These are phyloP conservation scores for Tuber magnatum DNA, from an alignment of 495 filamentous ascomycete genomes.

Conservation along the genomic window DNA sequence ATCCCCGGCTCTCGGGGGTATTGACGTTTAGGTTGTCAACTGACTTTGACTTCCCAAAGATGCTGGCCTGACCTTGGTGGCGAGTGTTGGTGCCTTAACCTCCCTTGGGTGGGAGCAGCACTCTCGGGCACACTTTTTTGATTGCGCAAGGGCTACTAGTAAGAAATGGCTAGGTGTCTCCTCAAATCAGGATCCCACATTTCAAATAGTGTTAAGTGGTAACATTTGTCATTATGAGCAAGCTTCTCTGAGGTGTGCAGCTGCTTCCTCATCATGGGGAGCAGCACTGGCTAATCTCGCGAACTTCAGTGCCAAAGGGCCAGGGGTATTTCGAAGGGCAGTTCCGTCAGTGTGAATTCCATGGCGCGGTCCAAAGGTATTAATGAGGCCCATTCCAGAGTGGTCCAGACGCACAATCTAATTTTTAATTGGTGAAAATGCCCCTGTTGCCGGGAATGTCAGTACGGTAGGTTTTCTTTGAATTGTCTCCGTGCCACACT, in stretches of 20 bases:
- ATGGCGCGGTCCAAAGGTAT: background rate
- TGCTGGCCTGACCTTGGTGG: background rate
- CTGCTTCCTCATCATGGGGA: background rate
- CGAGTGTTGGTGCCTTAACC: background rate
- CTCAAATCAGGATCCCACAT: no score
- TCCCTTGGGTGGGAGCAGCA: background rate
- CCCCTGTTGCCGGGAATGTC: background rate
- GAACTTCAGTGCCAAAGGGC: background rate
- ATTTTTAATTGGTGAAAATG: background rate
- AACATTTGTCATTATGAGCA: background rate
- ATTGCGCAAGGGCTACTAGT: no score
- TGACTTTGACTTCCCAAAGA: constrained; percentile 22
- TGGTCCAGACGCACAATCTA: background rate
- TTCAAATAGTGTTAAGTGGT: background rate
- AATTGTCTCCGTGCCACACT: background rate
- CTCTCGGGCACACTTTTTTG: background rate
- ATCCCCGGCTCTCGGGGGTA: background rate
- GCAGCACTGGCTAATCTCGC: background rate
- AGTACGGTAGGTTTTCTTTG: background rate
- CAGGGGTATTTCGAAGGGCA: background rate
- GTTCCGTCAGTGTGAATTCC: background rate
- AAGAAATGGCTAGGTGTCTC: no score
- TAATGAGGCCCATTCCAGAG: background rate
- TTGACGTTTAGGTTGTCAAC: constrained; percentile 9
- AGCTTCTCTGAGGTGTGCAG: background rate